phyloP scores from a whole-genome alignment of 768 basidiomycete genomes.

The Mycena albidolilacea region DNA sequence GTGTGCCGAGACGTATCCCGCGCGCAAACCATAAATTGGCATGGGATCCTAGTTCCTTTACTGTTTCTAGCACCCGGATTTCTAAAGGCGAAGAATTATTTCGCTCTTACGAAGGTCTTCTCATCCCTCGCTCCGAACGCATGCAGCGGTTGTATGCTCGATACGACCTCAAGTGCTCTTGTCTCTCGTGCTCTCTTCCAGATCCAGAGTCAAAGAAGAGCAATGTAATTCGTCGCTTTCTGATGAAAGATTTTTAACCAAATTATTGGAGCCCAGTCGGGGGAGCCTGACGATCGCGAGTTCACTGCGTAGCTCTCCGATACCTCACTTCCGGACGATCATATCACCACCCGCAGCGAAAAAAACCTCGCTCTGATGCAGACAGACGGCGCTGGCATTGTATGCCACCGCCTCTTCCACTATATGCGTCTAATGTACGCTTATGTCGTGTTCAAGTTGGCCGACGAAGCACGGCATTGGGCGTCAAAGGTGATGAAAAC shows the following conservation, averaged over 20 bases:
- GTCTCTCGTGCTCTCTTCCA: background rate
- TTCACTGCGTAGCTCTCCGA: constrained; percentile 8
- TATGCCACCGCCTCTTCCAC: background rate
- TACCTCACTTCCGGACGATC: constrained; percentile 3
- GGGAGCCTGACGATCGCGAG: background rate
- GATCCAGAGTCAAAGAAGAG: constrained; percentile 10
- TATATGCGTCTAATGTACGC: background rate
- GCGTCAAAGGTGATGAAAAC: background rate
- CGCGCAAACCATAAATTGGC: no score
- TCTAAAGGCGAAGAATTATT: constrained; percentile 14
- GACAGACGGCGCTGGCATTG: background rate
- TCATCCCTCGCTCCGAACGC: constrained; percentile 3
- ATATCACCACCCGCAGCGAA: constrained; percentile 8
- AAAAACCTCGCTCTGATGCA: background rate
- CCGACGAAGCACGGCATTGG: constrained; percentile 7
- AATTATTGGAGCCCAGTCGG: background rate
- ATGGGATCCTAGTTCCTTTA: background rate
- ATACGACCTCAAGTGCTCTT: constrained; percentile 6
- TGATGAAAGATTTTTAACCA: background rate
- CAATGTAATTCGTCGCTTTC: background rate
- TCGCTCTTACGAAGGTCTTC: background rate
- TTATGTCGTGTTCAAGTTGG: no score
- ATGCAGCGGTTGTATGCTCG: background rate
- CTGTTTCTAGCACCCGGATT: background rate
- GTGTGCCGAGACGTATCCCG: background rate